Base-by-base conservation (phyloP, 2,329 filamentous ascomycete species). In the Cryphonectria parasitica region DNA sequence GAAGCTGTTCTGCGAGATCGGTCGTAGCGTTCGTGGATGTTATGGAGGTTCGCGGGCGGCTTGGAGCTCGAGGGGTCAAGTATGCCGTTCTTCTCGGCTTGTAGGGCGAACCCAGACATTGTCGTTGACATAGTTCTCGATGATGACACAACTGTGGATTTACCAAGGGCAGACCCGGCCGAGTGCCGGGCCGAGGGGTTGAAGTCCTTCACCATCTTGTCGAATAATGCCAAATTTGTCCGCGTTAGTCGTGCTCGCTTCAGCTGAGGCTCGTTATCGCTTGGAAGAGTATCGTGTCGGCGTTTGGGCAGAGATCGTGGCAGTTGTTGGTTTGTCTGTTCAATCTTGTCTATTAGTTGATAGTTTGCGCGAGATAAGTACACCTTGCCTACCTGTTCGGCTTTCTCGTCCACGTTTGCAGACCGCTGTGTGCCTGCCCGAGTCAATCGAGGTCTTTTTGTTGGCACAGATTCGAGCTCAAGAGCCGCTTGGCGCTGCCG, bases 1-100 rank as follows among this genome's bases (percentile, higher is more conserved):
- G 49, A 54, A 28, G 49, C 7, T 13, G 49, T 54, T 28, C 49
- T 54, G 49, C 49, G 49, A 28, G 49, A 54, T 54, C n/a, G 49
- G n/a, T 56, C 61, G 49, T 41, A 34, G 70, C 64, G 74, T 64
- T 68, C 28, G 64, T 58, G 69, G 43, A 74, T 66, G 43, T 72
- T 67, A 52, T 73, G 52, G 66, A 75, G 65, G 68, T 75, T 76
- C 34, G 31, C 22, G 15, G 75, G 75, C 1, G 72, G 70, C 68
- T 74, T 71, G 19, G 75, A 76, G n/a, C n/a, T 28, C 2, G 36
- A 3, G 0, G 68, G 64, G 15, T 65, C 36, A 56, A 76, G 69
- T 39, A 75, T 74, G 49, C 73, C 73, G 54, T 76, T 75, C 39
- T 73, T 68, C 31, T 39, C 10, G 45, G 72, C 70, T 43, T 71